Evolutionary conservation across 352 stramenopile species (phyloP), one percentile per base, ranked within the genome.

Genomic region (Globisporangium iwayamae): DNA sequence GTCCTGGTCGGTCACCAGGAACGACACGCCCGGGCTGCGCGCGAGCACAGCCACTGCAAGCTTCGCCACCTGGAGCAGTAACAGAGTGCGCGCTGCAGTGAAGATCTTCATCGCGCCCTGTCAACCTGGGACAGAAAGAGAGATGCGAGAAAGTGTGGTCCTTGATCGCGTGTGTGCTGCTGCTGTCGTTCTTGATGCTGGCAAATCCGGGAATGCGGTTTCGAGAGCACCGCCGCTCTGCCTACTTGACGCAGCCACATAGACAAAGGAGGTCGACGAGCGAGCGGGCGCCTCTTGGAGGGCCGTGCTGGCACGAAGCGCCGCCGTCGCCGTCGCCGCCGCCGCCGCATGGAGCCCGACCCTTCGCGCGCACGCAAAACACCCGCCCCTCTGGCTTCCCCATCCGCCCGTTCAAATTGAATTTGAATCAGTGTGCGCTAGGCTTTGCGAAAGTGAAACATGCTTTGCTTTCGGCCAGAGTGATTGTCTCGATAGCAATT

Each of bases 1-100:
- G 1, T 55, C 32, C 41, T 43, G 4, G 13, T 74, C 57, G 34
- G 60, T 39, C 38, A 48, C 54, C 13, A 63, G 59, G 64, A 79
- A 79, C 63, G 56, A 43, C 36, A 79, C 62, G 43, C 47, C 30
- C 4, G 11, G 32, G 14, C 32, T 13, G 60, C 60, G 16, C 55
- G 48, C 47, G 58, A 45, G 36, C 36, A 59, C 56, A 20, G 63
- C 71, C 16, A 59, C 46, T 13, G 58, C 53, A 36, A 66, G 10
- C n/a, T 60, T 52, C 32, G 53, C 60, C 48, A 54, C 25, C 20
- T 65, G 54, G 5, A 57, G 36, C 46, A 62, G 28, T 39, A 65
- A 5, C n/a, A 47, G 43, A 20, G 70, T 22, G n/a, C 64, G 51
- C 6, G 68, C 25, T 18, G 30, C 66, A 0, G 48, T 50, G 4